These are phyloP conservation scores for Aureobasidium zeae DNA, from an alignment of 2,329 filamentous ascomycete species.

Conservation along the genomic window DNA sequence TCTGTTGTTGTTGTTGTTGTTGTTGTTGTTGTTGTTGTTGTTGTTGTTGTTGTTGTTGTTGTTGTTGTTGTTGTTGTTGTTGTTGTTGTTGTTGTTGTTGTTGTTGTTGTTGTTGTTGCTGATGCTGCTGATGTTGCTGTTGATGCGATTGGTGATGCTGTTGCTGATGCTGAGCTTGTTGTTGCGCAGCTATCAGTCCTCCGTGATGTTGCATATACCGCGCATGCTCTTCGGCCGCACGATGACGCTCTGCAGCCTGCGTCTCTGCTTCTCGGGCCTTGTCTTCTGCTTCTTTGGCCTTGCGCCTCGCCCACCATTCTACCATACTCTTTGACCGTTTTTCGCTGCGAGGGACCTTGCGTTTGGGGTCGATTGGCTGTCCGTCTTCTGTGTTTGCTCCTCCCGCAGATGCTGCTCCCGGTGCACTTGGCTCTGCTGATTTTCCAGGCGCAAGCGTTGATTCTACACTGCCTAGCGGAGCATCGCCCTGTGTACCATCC, in stretches of 20 bases:
- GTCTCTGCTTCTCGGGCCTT: constrained; percentile 5
- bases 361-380: constrained; percentile 2
- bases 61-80: no score
- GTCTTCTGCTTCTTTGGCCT: constrained; percentile 25
- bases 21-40: not conserved
- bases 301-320: constrained; percentile 39
- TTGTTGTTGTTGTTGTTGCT: not conserved
- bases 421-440: not conserved
- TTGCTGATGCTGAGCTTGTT: constrained; percentile 12
- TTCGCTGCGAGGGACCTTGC: constrained; percentile 30
- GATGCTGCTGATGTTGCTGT: constrained; percentile 5
- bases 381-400: no score
- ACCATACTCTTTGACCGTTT: constrained; percentile 38
- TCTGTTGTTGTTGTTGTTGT: not conserved
- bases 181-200: constrained; percentile 9
- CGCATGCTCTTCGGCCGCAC: constrained; percentile 9
- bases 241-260: constrained; percentile 9
- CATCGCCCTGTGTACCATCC: not conserved
- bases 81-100: not conserved
- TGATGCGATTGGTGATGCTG: not conserved
- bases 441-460: constrained; percentile 4
- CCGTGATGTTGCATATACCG: constrained; percentile 10
- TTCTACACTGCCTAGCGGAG: not conserved
- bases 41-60: no score
- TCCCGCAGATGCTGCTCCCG: not conserved